These are phyloP conservation scores for Spizellomyces sp. DNA, from an alignment of 192 early-diverging fungal species.

Conservation along the genomic window DNA sequence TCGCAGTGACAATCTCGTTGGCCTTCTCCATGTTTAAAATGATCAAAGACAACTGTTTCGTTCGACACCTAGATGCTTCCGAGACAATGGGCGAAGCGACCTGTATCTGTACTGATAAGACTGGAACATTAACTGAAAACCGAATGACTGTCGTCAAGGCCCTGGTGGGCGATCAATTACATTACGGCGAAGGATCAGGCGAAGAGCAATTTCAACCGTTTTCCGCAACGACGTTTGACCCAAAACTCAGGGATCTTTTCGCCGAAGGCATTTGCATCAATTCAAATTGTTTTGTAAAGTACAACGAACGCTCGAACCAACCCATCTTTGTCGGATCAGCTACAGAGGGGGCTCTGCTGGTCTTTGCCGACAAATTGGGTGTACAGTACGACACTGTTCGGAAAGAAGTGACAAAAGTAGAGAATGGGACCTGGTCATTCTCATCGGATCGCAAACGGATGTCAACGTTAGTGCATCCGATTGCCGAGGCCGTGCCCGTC, in stretches of 20 bases:
- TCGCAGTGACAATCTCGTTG: conserved; percentile 64
- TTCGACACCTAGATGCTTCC: conserved; percentile 61
- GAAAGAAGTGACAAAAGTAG: conserved; percentile 37
- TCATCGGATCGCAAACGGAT: conserved; percentile 60
- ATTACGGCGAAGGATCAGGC: conserved; percentile 59
- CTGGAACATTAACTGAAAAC: conserved; percentile 64
- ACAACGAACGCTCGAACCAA: conserved; percentile 36
- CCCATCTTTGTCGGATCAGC: conserved; percentile 59
- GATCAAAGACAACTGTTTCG: conserved; percentile 68
- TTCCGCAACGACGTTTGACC: conserved; percentile 36
- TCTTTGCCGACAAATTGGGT: conserved; percentile 51
- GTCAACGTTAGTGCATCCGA: conserved; percentile 50
- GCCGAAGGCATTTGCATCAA: conserved; percentile 53
- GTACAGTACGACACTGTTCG: conserved; percentile 48
- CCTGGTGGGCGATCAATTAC: conserved; percentile 43
- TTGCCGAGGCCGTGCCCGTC: background rate
- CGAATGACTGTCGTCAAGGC: conserved; percentile 63
- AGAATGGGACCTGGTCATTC: conserved; percentile 60
- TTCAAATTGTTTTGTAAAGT: conserved; percentile 61
- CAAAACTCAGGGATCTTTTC: conserved; percentile 38
- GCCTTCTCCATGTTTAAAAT: conserved; percentile 69
- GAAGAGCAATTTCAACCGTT: conserved; percentile 40
- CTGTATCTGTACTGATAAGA: conserved; percentile 66
- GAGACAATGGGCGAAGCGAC: conserved; percentile 70
- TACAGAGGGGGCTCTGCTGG: conserved; percentile 61